These are phyloP conservation scores for Prunus padus DNA, from an alignment of 306 rosid species.

Conservation along the genomic window DNA sequence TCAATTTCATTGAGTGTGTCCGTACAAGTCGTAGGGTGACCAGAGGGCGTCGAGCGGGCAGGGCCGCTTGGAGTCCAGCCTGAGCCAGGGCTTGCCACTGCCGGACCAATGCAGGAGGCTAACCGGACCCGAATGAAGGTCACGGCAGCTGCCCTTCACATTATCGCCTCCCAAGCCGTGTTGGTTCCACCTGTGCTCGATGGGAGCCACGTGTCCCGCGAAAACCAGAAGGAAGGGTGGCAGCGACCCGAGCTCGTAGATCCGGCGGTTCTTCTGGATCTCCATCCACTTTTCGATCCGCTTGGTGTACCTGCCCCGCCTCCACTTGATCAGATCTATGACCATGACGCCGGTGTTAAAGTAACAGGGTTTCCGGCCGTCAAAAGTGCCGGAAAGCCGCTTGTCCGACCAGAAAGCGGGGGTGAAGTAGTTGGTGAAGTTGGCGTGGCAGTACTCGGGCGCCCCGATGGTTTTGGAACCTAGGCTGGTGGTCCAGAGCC, in stretches of 20 bases:
- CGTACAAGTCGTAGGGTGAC: slow-evolving; percentile 72
- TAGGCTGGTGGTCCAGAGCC: slow-evolving; percentile 56
- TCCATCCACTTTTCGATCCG: slow-evolving; percentile 75
- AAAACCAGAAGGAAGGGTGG: slow-evolving; percentile 75
- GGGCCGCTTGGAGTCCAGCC: slow-evolving; percentile 56
- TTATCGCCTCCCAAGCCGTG: slow-evolving; percentile 84
- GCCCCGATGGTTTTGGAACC: slow-evolving; percentile 57
- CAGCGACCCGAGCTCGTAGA: slow-evolving; percentile 71
- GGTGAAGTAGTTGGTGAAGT: slow-evolving; percentile 68
- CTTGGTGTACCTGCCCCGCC: slow-evolving; percentile 45
- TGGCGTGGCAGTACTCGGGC: slow-evolving; percentile 79
- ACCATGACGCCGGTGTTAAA: slow-evolving; percentile 90
- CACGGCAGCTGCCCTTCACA: slow-evolving; percentile 65
- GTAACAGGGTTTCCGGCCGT: slow-evolving; percentile 53
- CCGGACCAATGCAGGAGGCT: slow-evolving; percentile 85
- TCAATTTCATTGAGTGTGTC: slow-evolving; percentile 35
- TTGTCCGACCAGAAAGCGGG: slow-evolving; percentile 52
- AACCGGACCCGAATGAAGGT: slow-evolving; percentile 70
- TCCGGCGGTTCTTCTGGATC: slow-evolving; percentile 62
- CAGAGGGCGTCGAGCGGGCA: slow-evolving; percentile 67
- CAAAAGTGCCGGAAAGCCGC: slow-evolving; percentile 34
- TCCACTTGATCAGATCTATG: slow-evolving; percentile 69
- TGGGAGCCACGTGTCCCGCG: slow-evolving; percentile 75
- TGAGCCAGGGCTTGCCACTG: slow-evolving; percentile 72
- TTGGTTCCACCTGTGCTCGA: slow-evolving; percentile 82